Percentiles rank a stretch among this genome's conserved stretches.
phyloP scores from a whole-genome alignment of 2,329 filamentous ascomycete species.

The Trichoderma guizhouense region DNA sequence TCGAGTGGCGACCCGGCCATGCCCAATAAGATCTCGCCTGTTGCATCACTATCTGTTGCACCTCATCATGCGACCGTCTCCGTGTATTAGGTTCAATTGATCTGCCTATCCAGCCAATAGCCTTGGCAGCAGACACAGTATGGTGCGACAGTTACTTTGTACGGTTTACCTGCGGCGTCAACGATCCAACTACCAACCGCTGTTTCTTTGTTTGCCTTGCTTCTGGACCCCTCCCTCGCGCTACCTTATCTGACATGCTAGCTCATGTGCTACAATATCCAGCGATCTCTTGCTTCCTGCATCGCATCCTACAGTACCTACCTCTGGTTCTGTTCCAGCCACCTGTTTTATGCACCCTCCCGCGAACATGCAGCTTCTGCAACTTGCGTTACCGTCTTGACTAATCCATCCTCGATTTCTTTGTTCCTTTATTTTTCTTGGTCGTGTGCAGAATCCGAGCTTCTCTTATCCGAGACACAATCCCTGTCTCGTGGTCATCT shows the following conservation, averaged over 20 bases:
- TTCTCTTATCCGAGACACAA: background rate
- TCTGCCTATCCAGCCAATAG: background rate
- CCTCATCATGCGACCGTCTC: background rate
- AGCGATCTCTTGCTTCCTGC: background rate
- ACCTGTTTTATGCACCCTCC: background rate
- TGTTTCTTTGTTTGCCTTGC: background rate
- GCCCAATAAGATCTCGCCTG: constrained; percentile 2
- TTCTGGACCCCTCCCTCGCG: background rate
- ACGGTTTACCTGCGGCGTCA: background rate
- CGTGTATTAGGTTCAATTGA: background rate
- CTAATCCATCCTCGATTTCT: background rate
- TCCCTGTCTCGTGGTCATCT: background rate
- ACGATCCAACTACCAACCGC: background rate
- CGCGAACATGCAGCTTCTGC: background rate
- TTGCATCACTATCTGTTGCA: constrained; percentile 3
- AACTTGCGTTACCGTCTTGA: background rate
- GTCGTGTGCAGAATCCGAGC: background rate
- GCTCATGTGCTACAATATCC: background rate
- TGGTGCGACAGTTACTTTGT: background rate
- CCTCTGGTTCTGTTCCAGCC: background rate
- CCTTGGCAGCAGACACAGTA: background rate
- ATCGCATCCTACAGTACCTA: background rate
- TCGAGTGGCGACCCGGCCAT: background rate
- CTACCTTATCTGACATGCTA: background rate
- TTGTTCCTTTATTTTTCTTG: background rate